phyloP scores from a whole-genome alignment of 148 eudicot genomes.

The Rhododendron kiyosumense region DNA sequence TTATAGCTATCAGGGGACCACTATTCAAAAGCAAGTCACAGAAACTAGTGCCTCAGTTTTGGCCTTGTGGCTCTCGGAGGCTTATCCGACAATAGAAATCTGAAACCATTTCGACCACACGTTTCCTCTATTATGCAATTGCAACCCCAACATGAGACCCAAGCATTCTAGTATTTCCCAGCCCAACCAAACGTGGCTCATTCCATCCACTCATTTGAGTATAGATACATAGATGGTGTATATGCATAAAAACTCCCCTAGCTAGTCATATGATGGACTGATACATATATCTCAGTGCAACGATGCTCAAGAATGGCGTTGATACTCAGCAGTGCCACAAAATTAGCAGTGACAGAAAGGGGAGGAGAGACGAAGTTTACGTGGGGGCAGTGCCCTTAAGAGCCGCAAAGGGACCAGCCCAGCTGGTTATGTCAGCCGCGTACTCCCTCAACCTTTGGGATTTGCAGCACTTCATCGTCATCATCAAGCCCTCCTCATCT shows the following conservation, averaged over 20 bases:
- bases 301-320: slow-evolving; percentile 12
- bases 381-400: slow-evolving; percentile 78
- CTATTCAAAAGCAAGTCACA: background rate
- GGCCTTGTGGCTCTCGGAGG: background rate
- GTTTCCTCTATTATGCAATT: background rate
- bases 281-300: background rate
- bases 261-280: background rate
- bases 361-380: slow-evolving; percentile 51
- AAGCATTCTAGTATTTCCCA: background rate
- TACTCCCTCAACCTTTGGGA: slow-evolving; percentile 65
- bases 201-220: background rate
- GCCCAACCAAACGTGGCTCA: background rate
- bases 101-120: background rate
- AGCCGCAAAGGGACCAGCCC: slow-evolving; percentile 68
- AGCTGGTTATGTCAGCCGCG: slow-evolving; percentile 64
- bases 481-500: slow-evolving; percentile 49
- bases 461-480: slow-evolving; percentile 84
- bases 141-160: background rate
- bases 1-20: background rate
- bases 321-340: slow-evolving; percentile 16
- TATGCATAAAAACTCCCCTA: background rate
- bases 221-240: background rate
- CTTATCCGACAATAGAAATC: background rate
- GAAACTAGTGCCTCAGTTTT: background rate
- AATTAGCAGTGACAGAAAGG: background rate